These are phyloP conservation scores for Geranomyces michiganensis DNA, from an alignment of 192 early-diverging fungal species.

Conservation along the genomic window DNA sequence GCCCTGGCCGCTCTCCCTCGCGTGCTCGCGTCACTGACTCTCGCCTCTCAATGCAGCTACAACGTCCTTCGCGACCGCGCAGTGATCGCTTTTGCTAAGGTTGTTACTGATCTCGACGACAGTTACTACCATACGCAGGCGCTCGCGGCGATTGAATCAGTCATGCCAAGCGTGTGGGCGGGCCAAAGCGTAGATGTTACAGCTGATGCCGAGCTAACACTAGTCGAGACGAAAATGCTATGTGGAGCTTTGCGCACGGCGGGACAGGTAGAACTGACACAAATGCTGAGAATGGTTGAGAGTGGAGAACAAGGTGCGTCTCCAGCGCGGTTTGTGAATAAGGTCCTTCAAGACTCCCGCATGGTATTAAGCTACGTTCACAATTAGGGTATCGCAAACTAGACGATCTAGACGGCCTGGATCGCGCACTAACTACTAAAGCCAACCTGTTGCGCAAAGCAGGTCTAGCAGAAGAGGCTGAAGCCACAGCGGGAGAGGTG, in stretches of 20 bases:
- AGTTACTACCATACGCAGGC: background rate
- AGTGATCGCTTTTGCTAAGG: background rate
- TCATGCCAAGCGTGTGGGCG: slow-evolving; percentile 6
- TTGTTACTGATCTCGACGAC: background rate
- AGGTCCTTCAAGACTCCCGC: too few species aligned
- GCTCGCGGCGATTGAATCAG: background rate
- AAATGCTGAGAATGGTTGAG: background rate
- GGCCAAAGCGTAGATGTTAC: background rate
- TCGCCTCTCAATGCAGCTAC: background rate
- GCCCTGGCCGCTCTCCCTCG: slow-evolving; percentile 3
- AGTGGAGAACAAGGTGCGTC: background rate
- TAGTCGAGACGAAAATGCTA: background rate
- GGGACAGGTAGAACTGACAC: background rate
- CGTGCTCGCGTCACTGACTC: background rate
- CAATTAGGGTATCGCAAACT: background rate
- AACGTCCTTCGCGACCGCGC: background rate
- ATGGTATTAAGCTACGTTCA: too few species aligned
- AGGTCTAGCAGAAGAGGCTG: background rate
- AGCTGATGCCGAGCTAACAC: background rate
- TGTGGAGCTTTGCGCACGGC: background rate
- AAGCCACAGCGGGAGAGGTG: slow-evolving; percentile 5
- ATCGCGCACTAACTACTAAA: background rate
- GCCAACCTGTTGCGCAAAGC: background rate
- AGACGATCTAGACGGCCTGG: background rate
- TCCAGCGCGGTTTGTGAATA: background rate